Evolutionary conservation across 352 stramenopile species (phyloP).

Genomic region (Phytophthora pinifolia): DNA sequence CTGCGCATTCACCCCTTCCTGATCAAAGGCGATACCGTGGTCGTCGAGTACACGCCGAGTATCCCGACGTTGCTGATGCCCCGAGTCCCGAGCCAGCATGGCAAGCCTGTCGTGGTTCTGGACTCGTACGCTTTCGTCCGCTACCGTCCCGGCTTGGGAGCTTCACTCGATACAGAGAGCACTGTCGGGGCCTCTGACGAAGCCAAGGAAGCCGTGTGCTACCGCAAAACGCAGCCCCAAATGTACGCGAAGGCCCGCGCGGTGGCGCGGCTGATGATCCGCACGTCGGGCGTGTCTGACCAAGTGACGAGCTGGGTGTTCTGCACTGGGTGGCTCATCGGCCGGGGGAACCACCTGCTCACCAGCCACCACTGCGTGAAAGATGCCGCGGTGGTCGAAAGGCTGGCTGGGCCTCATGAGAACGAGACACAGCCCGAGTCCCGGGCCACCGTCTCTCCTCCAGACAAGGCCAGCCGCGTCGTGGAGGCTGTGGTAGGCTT

Average conservation of each 20-base stretch:
- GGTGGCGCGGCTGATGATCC: slow-evolving; percentile 60
- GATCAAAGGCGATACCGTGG: slow-evolving; percentile 34
- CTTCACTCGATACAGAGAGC: slow-evolving; percentile 35
- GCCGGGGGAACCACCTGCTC: slow-evolving; percentile 56
- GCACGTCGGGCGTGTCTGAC: not conserved
- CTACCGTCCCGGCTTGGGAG: not conserved
- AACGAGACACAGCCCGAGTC: slow-evolving; percentile 19
- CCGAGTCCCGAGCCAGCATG: slow-evolving; percentile 17
- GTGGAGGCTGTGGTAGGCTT: slow-evolving; percentile 48
- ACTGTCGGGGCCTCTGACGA: slow-evolving; percentile 46
- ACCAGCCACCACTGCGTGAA: slow-evolving; percentile 73
- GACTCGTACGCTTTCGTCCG: slow-evolving; percentile 43
- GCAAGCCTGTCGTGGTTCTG: slow-evolving; percentile 34
- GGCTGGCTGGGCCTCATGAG: not conserved
- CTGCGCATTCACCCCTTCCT: slow-evolving; percentile 52
- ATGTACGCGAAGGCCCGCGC: slow-evolving; percentile 59
- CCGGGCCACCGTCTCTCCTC: slow-evolving; percentile 28
- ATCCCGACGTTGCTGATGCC: slow-evolving; percentile 46
- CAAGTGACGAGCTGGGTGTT: slow-evolving; percentile 32
- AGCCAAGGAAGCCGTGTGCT: slow-evolving; percentile 61
- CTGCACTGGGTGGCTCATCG: slow-evolving; percentile 69
- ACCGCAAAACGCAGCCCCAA: slow-evolving; percentile 42
- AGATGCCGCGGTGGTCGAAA: slow-evolving; percentile 17
- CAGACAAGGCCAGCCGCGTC: slow-evolving; percentile 13
- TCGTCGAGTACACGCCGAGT: slow-evolving; percentile 57